phyloP scores from a whole-genome alignment of 2,329 filamentous ascomycete species.

The Apiospora malaysiana region DNA sequence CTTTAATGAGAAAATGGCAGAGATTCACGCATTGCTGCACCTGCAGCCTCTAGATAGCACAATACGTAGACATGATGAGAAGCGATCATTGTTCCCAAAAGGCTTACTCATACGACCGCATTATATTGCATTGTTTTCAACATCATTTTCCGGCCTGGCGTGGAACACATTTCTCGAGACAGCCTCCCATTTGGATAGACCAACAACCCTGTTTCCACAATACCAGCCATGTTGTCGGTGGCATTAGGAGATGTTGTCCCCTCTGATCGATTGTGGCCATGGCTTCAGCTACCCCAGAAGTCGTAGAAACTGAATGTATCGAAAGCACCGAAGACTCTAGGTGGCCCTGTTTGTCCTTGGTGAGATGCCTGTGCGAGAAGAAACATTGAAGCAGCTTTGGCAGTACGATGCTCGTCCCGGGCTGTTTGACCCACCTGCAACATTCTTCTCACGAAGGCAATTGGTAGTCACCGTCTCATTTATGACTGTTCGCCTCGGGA shows the following conservation, averaged over 20 bases:
- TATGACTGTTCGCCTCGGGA: neutral
- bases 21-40: constrained; percentile 39
- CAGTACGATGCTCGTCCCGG: neutral
- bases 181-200: too few relatives aligned
- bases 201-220: neutral
- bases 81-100: constrained; percentile 24
- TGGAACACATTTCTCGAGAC: neutral
- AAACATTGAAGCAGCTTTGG: too few relatives aligned
- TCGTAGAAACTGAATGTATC: neutral
- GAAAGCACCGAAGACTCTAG: neutral
- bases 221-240: neutral
- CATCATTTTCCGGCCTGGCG: neutral
- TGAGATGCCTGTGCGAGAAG: too few relatives aligned
- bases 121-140: neutral
- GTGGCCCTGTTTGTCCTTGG: too few relatives aligned
- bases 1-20: constrained; percentile 32
- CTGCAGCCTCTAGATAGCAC: constrained; percentile 43
- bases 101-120: neutral
- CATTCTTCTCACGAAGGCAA: neutral
- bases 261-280: neutral
- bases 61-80: constrained; percentile 40
- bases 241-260: neutral
- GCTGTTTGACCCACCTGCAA: neutral
- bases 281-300: neutral
- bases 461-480: neutral